Evolutionary conservation across 148 eudicot genomes (phyloP).

Genomic region (Bassia scoparia): DNA sequence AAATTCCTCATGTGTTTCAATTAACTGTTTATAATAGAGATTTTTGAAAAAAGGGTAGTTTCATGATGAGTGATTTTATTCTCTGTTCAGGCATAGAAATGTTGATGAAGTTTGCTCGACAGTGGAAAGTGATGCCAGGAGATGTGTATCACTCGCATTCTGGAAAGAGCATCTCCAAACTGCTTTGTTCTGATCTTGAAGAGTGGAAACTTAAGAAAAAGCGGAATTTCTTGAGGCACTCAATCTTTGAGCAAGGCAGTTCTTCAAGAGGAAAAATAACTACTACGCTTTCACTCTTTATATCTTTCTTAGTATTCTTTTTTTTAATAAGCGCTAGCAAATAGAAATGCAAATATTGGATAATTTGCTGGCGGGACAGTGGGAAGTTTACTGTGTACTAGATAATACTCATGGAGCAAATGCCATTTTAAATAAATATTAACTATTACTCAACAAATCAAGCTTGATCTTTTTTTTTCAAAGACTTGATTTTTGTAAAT

Average conservation of each 20-base stretch:
- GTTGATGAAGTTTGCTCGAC: constrained; percentile 84
- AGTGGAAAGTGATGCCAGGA: constrained; percentile 92
- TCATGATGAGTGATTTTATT: constrained; percentile 17
- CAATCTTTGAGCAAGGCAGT: constrained; percentile 97
- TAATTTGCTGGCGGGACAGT: no score
- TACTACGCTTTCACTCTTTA: neutral
- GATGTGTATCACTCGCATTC: constrained; percentile 77
- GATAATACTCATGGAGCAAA: no score
- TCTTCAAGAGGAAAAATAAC: constrained; percentile 70
- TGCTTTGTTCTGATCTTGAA: constrained; percentile 98
- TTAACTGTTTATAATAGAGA: neutral
- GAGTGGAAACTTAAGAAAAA: constrained; percentile 87
- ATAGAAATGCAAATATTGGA: neutral
- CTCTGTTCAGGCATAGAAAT: constrained; percentile 69
- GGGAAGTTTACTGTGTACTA: neutral
- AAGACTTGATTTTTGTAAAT: no score
- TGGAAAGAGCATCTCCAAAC: constrained; percentile 94
- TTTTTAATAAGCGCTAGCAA: neutral
- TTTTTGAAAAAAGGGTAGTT: neutral
- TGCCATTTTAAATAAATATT: no score
- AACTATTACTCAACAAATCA: no score
- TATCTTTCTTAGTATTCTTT: neutral
- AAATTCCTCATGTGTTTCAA: neutral
- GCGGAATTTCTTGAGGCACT: constrained; percentile 98
- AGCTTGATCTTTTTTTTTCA: no score